Evolutionary conservation across 2,329 filamentous ascomycete genomes (phyloP).

Genomic region (Camptophora hylomeconis): DNA sequence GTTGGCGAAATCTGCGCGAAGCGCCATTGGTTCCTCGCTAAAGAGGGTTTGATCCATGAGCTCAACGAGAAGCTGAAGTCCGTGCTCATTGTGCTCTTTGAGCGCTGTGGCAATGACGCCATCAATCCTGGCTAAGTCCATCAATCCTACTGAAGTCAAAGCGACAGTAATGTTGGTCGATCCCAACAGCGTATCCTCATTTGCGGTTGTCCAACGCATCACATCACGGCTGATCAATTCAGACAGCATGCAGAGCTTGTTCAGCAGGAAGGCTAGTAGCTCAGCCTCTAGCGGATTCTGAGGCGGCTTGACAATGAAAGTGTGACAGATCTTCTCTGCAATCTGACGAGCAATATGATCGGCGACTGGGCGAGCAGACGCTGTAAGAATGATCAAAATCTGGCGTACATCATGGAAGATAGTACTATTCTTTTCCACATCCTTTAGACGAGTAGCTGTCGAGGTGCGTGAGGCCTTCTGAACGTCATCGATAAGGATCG

Average conservation of each 20-base stretch:
- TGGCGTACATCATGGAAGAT: slow-evolving; percentile 48
- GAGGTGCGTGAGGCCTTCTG: slow-evolving; percentile 43
- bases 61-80: slow-evolving; percentile 66
- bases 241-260: slow-evolving; percentile 45
- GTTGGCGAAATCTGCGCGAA: slow-evolving; percentile 74
- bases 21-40: slow-evolving; percentile 60
- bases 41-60: slow-evolving; percentile 69
- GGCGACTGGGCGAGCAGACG: slow-evolving; percentile 33
- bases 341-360: slow-evolving; percentile 43
- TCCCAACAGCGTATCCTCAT: slow-evolving; percentile 48
- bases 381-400: slow-evolving; percentile 40
- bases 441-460: slow-evolving; percentile 43
- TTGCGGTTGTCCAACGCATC: slow-evolving; percentile 35
- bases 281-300: slow-evolving; percentile 47
- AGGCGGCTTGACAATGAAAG: slow-evolving; percentile 40
- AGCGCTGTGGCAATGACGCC: slow-evolving; percentile 61
- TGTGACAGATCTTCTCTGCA: slow-evolving; percentile 43
- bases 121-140: slow-evolving; percentile 55
- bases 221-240: slow-evolving; percentile 32
- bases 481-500: slow-evolving; percentile 42
- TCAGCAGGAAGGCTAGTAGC: slow-evolving; percentile 47
- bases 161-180: slow-evolving; percentile 49
- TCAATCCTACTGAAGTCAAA: slow-evolving; percentile 45
- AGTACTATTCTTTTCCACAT: slow-evolving; percentile 40
- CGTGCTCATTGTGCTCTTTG: slow-evolving; percentile 54